These are phyloP conservation scores for Fusarium tricinctum DNA, from an alignment of 2,329 filamentous ascomycete genomes.

Conservation along the genomic window DNA sequence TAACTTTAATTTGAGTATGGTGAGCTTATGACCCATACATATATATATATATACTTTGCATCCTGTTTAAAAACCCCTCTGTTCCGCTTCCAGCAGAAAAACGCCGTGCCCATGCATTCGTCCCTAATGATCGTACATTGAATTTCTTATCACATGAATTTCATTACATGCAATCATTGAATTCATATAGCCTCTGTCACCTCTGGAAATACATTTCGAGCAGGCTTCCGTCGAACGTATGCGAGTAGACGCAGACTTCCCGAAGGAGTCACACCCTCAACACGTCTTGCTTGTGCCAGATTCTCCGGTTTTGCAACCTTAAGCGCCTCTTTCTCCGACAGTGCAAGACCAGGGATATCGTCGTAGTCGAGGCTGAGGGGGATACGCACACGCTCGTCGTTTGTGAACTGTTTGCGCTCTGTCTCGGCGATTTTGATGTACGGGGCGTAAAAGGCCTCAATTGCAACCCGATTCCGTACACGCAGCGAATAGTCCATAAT, in stretches of 20 bases:
- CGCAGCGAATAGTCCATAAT: slow-evolving; percentile 67
- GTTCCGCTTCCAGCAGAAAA: not conserved
- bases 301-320: slow-evolving; percentile 81
- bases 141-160: not conserved
- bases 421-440: slow-evolving; percentile 82
- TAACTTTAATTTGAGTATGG: not conserved
- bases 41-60: slow-evolving; percentile 8
- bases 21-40: slow-evolving; percentile 11
- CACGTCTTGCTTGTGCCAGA: slow-evolving; percentile 86
- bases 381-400: slow-evolving; percentile 81
- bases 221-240: slow-evolving; percentile 64
- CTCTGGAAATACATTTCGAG: not conserved
- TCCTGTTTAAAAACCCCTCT: slow-evolving; percentile 6
- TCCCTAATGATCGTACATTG: slow-evolving; percentile 10
- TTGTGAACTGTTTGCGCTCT: slow-evolving; percentile 75
- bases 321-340: slow-evolving; percentile 82
- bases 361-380: slow-evolving; percentile 84
- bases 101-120: slow-evolving; percentile 26
- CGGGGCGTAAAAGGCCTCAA: slow-evolving; percentile 89
- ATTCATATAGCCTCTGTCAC: slow-evolving; percentile 9
- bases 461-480: slow-evolving; percentile 78
- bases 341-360: slow-evolving; percentile 78
- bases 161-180: not conserved
- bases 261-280: slow-evolving; percentile 82
- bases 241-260: slow-evolving; percentile 72